Base-by-base conservation (phyloP, 1,284 basidiomycete genomes). In the Apiotrichum mycotoxinovorans region DNA sequence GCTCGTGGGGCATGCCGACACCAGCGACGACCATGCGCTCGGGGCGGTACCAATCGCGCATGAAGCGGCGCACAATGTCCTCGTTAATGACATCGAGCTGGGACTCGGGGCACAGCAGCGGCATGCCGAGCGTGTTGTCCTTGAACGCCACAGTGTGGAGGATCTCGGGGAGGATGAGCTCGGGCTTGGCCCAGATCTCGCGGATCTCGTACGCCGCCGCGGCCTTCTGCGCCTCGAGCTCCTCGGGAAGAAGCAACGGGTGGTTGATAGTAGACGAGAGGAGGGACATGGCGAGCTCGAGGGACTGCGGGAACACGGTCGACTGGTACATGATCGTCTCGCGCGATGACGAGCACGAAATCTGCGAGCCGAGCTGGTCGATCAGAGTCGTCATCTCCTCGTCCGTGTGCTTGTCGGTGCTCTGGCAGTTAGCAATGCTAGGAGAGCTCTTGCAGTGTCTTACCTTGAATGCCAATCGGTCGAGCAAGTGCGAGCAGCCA, bases 301-400 rank as follows among this genome's bases (percentile, higher is more conserved):
- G 89, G 43, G 86, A 86, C 64, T 87, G 82, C 65, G 91, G 87
- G 75, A 95, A 96, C 70, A 97, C 89, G 46, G 91, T 91, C 18
- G 95, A 94, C 78, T 98, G 95, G 76, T 98, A 98, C 90, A 97
- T 93, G 76, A 98, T 92, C 37, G 91, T 86, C 76, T 98, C 95
- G 46, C 95, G 83, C 7, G 91, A 89, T 15, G 91, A 91, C 10
- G 91, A 87, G 71, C 89, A 93, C 74, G 90, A 83, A 58, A 98
- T 91, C 77, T 97, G 92, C 22, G 93, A 92, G 46, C 96, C 94
- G 22, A 97, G 82, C 12, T 83, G 82, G 73, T 93, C 87, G 68
- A 97, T 89, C 50, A 88, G 85, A 5, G 80, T 79, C 9, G 87
- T 85, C 88, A 98, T 94, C 66, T 90, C 83, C 41, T 85, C 85